Conservation (phyloP, 2,329 filamentous ascomycete species). For the Phoma sp. region DNA sequence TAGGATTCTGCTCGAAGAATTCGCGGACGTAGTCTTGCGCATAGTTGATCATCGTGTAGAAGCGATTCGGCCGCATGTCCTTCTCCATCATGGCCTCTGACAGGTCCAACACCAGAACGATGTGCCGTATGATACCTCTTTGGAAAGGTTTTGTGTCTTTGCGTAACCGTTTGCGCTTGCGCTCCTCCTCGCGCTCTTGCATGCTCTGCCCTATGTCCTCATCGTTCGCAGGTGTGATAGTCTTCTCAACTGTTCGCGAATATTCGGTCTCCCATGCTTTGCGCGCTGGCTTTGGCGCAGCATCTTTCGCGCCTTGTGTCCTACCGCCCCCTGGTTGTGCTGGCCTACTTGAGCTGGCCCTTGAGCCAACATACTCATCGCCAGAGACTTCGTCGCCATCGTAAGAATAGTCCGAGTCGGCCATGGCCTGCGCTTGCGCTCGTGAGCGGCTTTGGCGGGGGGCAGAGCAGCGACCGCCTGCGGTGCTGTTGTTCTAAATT, state of each 20-base stretch:
- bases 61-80: constrained; percentile 87
- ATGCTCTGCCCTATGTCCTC: constrained; percentile 76
- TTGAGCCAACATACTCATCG: constrained; percentile 64
- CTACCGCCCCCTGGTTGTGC: constrained; percentile 31
- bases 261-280: constrained; percentile 56
- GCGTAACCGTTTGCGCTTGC: constrained; percentile 80
- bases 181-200: constrained; percentile 77
- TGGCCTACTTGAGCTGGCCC: constrained; percentile 36
- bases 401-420: constrained; percentile 76
- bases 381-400: constrained; percentile 68
- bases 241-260: constrained; percentile 67
- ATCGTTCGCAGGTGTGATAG: constrained; percentile 63
- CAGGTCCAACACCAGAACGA: constrained; percentile 90
- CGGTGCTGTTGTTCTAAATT: background rate
- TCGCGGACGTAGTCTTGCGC: constrained; percentile 88
- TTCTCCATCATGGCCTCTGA: constrained; percentile 95
- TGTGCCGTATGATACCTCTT: constrained; percentile 95
- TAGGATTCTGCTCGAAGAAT: constrained; percentile 98
- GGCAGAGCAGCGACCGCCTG: background rate
- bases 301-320: constrained; percentile 29
- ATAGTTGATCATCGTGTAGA: constrained; percentile 81
- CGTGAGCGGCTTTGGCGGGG: background rate
- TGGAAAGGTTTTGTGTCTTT: constrained; percentile 96
- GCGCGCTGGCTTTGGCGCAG: constrained; percentile 51
- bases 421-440: constrained; percentile 58